phyloP scores from a whole-genome alignment of 164 flowering plant species.

The Tetrastigma voinierianum region DNA sequence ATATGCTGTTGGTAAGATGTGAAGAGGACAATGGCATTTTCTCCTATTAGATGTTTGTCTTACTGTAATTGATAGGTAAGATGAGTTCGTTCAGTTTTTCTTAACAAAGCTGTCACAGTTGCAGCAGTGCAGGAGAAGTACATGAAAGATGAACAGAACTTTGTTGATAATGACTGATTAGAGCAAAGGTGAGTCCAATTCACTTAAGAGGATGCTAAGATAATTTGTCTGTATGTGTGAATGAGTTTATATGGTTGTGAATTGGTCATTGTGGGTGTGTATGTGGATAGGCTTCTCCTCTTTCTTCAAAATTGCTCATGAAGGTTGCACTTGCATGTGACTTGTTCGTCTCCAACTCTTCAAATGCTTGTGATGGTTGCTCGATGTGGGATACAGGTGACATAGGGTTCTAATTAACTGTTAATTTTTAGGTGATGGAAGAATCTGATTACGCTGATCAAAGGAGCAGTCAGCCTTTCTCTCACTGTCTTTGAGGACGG shows the following conservation, averaged over 20 bases:
- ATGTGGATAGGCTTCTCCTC: no score
- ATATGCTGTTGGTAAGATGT: no score
- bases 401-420: neutral
- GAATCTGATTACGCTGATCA: neutral
- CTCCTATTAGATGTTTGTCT: neutral
- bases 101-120: constrained; percentile 61
- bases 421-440: neutral
- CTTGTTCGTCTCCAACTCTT: neutral
- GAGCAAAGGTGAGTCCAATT: neutral
- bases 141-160: constrained; percentile 75
- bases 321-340: no score
- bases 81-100: constrained; percentile 27
- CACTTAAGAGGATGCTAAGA: no score
- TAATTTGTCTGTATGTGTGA: no score
- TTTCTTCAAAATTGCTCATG: no score
- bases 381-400: neutral
- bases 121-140: constrained; percentile 98
- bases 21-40: no score
- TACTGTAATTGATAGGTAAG: no score
- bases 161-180: constrained; percentile 16
- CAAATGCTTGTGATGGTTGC: neutral
- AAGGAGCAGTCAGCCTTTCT: neutral
- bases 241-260: no score
- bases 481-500: neutral
- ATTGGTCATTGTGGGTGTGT: no score